phyloP scores from a whole-genome alignment of 345 rosid genomes.

The Eutrema japonicum region DNA sequence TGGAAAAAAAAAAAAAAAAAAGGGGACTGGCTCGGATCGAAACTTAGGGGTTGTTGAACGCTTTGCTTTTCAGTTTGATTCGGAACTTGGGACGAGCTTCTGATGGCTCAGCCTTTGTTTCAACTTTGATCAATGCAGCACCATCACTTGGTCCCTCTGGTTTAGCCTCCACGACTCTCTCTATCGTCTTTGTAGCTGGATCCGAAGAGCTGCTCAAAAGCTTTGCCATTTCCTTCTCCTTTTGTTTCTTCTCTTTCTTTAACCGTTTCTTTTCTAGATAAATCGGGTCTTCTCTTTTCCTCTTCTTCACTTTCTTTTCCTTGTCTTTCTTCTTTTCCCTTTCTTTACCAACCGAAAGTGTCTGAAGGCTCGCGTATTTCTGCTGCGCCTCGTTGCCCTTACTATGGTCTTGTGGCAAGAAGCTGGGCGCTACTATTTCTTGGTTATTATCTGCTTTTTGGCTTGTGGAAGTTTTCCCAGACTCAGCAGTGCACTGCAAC shows the following conservation, averaged over 20 bases:
- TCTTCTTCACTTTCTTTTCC: slow-evolving; percentile 65
- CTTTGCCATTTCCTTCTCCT: slow-evolving; percentile 79
- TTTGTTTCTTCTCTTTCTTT: slow-evolving; percentile 86
- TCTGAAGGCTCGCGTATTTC: slow-evolving; percentile 69
- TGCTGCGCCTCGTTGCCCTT: slow-evolving; percentile 56
- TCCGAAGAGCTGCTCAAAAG: slow-evolving; percentile 50
- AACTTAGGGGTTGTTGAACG: slow-evolving; percentile 49
- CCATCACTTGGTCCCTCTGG: slow-evolving; percentile 52
- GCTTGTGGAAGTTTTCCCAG: slow-evolving; percentile 59
- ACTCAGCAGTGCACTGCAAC: slow-evolving; percentile 97
- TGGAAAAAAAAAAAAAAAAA: neutral
- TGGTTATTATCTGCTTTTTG: slow-evolving; percentile 48
- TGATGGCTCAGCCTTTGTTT: slow-evolving; percentile 30
- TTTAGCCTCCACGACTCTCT: slow-evolving; percentile 45
- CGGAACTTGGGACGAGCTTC: slow-evolving; percentile 63
- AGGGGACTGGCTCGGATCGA: neutral
- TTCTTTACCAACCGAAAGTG: slow-evolving; percentile 59
- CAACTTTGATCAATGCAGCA: slow-evolving; percentile 46
- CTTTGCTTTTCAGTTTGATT: slow-evolving; percentile 72
- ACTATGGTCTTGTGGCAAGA: slow-evolving; percentile 51
- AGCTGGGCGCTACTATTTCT: slow-evolving; percentile 53
- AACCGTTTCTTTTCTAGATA: slow-evolving; percentile 73
- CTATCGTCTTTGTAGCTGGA: slow-evolving; percentile 41
- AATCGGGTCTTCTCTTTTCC: slow-evolving; percentile 70
- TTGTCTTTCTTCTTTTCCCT: slow-evolving; percentile 57